Conservation (phyloP, 371 early-diverging fungal species). For the Gilbertella persicaria region DNA sequence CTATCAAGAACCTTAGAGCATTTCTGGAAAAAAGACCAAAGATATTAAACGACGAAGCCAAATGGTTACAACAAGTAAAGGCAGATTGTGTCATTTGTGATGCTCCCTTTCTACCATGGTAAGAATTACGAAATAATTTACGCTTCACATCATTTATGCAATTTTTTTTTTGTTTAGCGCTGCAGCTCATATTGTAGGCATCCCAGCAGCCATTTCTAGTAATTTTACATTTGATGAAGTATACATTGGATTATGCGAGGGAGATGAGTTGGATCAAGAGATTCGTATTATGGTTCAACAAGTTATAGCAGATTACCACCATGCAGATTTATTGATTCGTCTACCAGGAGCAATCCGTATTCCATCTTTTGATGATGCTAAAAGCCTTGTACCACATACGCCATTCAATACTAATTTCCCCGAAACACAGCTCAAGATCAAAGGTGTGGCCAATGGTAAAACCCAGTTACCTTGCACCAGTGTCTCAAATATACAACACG, state of each 20-base stretch:
- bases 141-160: too few species aligned
- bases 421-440: conserved; percentile 8
- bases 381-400: conserved; percentile 39
- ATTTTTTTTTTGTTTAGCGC: conserved; percentile 38
- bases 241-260: conserved; percentile 60
- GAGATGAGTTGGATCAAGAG: conserved; percentile 54
- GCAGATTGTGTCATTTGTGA: conserved; percentile 72
- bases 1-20: conserved; percentile 46
- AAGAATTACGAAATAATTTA: too few species aligned
- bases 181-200: conserved; percentile 57
- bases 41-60: conserved; percentile 50
- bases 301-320: conserved; percentile 57
- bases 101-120: conserved; percentile 73
- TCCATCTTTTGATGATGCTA: conserved; percentile 60
- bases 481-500: conserved; percentile 30
- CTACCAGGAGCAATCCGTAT: conserved; percentile 72
- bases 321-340: conserved; percentile 64
- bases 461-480: conserved; percentile 38
- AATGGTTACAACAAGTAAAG: conserved; percentile 55
- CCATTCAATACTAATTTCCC: conserved; percentile 27
- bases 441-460: conserved; percentile 51
- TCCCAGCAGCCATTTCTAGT: conserved; percentile 70
- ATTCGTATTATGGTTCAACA: conserved; percentile 49
- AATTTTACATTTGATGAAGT: conserved; percentile 84
- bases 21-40: conserved; percentile 52